Percentiles rank a stretch among this genome's conserved stretches.
phyloP scores from a whole-genome alignment of 1,284 basidiomycete genomes.

The Irpex rosettiformis region DNA sequence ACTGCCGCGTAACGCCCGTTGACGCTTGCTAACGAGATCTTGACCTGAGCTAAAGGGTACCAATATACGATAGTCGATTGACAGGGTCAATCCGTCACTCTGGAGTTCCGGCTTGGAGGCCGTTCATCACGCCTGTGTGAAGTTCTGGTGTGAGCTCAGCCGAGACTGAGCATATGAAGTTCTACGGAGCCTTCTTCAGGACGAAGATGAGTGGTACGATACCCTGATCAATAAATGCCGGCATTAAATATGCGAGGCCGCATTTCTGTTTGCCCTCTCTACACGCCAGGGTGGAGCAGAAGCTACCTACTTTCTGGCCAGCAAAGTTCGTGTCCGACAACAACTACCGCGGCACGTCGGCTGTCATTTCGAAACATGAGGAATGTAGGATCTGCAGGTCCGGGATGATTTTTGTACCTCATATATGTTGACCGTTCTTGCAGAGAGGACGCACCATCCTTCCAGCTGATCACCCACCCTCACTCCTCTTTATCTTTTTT shows the following conservation, averaged over 20 bases:
- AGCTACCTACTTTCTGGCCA: conserved; percentile 12
- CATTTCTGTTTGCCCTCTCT: conserved; percentile 6
- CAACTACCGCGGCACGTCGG: conserved; percentile 15
- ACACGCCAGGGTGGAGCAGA: conserved; percentile 16
- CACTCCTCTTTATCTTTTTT: background rate
- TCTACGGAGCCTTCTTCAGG: conserved; percentile 3
- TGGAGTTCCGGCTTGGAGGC: background rate
- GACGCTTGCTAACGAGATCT: conserved; percentile 14
- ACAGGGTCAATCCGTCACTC: conserved; percentile 14
- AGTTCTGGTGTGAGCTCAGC: background rate
- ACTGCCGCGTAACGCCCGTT: conserved; percentile 15
- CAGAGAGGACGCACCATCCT: background rate
- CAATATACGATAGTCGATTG: conserved; percentile 3
- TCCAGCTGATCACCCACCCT: conserved; percentile 1
- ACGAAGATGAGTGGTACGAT: conserved; percentile 14
- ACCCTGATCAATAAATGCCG: conserved; percentile 12
- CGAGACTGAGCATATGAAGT: conserved; percentile 2
- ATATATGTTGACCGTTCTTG: conserved; percentile 9
- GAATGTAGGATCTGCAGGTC: conserved; percentile 13
- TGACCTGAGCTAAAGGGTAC: conserved; percentile 9
- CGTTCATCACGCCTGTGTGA: conserved; percentile 4
- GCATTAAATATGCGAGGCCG: conserved; percentile 11
- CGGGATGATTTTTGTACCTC: conserved; percentile 12
- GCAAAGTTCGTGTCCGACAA: conserved; percentile 13
- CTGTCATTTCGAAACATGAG: conserved; percentile 14